Evolutionary conservation across 805 yeast species (phyloP), one percentile per base, ranked within the genome.

Genomic region (Starmerella scarabaei): DNA sequence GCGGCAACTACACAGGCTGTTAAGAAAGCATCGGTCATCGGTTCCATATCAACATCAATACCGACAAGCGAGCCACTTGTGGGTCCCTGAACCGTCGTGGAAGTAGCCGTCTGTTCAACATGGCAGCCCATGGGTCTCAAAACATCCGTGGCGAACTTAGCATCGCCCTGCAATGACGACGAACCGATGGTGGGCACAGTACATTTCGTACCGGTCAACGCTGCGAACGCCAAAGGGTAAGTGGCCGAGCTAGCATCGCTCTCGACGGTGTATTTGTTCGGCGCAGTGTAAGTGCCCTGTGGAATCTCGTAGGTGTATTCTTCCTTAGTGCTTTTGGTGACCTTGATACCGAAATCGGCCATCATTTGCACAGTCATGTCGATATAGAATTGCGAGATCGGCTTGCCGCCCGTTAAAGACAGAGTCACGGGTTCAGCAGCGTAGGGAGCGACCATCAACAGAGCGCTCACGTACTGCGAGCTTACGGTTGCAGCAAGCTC

Each of bases 221-320:
- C 98, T 41, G 98, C 97, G 64, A 81, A 83, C 0, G 98, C 98
- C 50, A 91, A 69, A 31, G 98, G 98, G 53, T 91, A 91, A 9
- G 98, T 91, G 1, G 98, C 97, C 7, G 95, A 82, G 14, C 95
- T 83, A 17, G 98, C 98, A 61, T 91, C 98, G 14, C 94, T 81
- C 63, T 91, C 98, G 50, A 91, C 75, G 23, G 81, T 83, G 55
- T 91, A 91, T 51, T 78, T 86, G 1, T 67, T 49, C 21, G 98
- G 98, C 47, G 88, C 83, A 27, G 59, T 61, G 60, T 91, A 91
- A 16, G 66, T 65, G 4, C 86, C 95, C 51, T 72, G 72, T 37
- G 97, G 97, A 60, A 91, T 84, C 56, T 77, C 80, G 61, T 91
- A 91, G 35, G 96, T 84, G 66, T 82, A 73, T 23, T 71, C 76